phyloP scores from a whole-genome alignment of 2,329 filamentous ascomycete genomes.

The Lecanicillium sp. region DNA sequence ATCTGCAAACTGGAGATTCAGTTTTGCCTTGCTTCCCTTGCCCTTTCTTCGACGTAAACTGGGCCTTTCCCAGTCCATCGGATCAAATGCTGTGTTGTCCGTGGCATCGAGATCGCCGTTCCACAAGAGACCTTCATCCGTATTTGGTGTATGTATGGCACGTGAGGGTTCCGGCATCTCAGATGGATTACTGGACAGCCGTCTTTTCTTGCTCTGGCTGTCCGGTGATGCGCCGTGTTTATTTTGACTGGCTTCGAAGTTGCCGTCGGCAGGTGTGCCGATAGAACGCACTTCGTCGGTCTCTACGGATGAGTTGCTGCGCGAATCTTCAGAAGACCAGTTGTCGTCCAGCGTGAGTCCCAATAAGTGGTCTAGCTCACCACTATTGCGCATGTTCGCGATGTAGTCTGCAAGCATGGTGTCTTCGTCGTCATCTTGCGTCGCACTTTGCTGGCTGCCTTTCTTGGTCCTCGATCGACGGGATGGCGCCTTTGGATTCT shows the following conservation, averaged over 20 bases:
- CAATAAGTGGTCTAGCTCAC: conserved; percentile 48
- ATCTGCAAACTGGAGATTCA: conserved; percentile 37
- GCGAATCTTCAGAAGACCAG: conserved; percentile 6
- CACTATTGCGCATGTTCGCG: conserved; percentile 50
- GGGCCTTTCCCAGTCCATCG: conserved; percentile 74
- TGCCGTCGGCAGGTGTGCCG: no score
- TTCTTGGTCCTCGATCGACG: no score
- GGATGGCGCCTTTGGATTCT: no score
- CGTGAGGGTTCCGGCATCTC: no score
- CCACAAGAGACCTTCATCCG: no score
- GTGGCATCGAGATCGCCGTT: background rate
- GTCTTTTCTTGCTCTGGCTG: no score
- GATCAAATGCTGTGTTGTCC: conserved; percentile 62
- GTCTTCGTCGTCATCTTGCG: conserved; percentile 47
- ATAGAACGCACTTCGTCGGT: no score
- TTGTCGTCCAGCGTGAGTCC: background rate
- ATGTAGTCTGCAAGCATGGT: conserved; percentile 63
- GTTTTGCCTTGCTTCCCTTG: conserved; percentile 51
- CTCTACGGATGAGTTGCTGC: conserved; percentile 6
- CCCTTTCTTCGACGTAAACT: conserved; percentile 55
- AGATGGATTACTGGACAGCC: no score
- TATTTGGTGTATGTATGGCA: no score
- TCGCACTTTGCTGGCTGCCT: no score
- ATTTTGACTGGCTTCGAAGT: no score
- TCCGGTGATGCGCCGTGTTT: no score